Evolutionary conservation across 2,329 filamentous ascomycete species (phyloP), one percentile per base, ranked within the genome.

Genomic region (Seiridium unicorne): DNA sequence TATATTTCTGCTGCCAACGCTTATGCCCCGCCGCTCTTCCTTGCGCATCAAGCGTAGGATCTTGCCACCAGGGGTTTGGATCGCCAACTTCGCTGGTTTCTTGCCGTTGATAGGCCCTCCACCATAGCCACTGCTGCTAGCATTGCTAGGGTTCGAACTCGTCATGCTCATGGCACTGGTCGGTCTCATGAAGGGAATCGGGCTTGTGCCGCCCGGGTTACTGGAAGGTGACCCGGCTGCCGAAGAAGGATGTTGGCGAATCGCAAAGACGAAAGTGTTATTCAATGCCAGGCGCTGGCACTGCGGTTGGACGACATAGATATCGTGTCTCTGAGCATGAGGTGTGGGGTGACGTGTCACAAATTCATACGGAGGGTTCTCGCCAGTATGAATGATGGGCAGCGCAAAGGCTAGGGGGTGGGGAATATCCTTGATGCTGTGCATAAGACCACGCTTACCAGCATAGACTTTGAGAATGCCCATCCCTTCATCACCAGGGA

Each of bases 211-310:
- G 5, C 81, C 79, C 3, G 78, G 76, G 62, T 82, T 81, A 53
- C 78, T 80, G 5, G 79, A 74, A 4, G 81, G 78, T 34, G 75
- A 78, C 5, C 58, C 60, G 59, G 57, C 62, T 57, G 61, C 69
- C 1, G 74, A 62, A 0, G 92, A 89, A 0, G 93, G 91, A 72
- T 99, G 93, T 71, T 99, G 95, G 51, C 95, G 91, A 62, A 99
- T 90, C 57, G 91, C 91, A 74, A 99, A 99, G 35, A 99, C 94
- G 71, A 97, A 99, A 0, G 95, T 99, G 73, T 99, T 98, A 79
- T 98, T 97, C 59, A 96, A 82, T 1, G 92, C 93, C 35, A 99
- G 81, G 34, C 89, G 87, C 65, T 89, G 85, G 73, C 95, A 99
- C 74, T 99, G 96, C 1, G 96, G 95, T 72, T 98, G 95, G 49